These are phyloP conservation scores for Gossypium ekmanianum DNA, from an alignment of 345 rosid species.

Conservation along the genomic window DNA sequence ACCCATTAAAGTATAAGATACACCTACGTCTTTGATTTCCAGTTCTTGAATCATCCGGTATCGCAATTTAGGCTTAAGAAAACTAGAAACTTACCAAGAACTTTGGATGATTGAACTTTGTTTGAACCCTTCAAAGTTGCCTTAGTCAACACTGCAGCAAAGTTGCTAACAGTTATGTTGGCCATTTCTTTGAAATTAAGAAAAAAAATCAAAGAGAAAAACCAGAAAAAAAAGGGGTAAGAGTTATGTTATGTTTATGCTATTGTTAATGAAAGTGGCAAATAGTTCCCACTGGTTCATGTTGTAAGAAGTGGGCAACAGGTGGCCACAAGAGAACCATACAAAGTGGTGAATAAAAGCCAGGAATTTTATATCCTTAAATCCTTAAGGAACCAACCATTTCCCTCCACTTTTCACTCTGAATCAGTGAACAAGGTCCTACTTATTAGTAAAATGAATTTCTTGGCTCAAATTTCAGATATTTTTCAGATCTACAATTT, in stretches of 20 bases:
- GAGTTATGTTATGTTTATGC: neutral
- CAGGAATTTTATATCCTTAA: slow-evolving; percentile 32
- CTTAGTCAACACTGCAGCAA: slow-evolving; percentile 18
- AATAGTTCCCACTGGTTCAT: neutral
- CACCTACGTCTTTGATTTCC: neutral
- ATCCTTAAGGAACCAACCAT: slow-evolving; percentile 10
- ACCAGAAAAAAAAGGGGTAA: neutral
- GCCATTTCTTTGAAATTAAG: slow-evolving; percentile 33
- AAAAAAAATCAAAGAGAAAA: neutral
- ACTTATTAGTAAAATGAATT: too few relatives aligned
- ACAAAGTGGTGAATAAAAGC: slow-evolving; percentile 19
- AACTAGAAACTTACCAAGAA: slow-evolving; percentile 33
- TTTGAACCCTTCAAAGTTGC: slow-evolving; percentile 23
- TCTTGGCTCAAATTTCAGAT: too few relatives aligned
- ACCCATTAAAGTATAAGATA: neutral
- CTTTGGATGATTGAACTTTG: slow-evolving; percentile 28
- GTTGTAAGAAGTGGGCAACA: neutral
- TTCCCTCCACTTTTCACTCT: too few relatives aligned
- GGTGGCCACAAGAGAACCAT: slow-evolving; percentile 10
- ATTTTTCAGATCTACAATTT: too few relatives aligned
- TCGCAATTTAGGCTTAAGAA: neutral
- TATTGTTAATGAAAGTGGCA: neutral
- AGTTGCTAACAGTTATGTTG: slow-evolving; percentile 30
- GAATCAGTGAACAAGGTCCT: too few relatives aligned
- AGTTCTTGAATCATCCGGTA: neutral